Evolutionary conservation across 805 yeast genomes (phyloP), one percentile per base, ranked within the genome.

Genomic region (Nakazawaea peltata): DNA sequence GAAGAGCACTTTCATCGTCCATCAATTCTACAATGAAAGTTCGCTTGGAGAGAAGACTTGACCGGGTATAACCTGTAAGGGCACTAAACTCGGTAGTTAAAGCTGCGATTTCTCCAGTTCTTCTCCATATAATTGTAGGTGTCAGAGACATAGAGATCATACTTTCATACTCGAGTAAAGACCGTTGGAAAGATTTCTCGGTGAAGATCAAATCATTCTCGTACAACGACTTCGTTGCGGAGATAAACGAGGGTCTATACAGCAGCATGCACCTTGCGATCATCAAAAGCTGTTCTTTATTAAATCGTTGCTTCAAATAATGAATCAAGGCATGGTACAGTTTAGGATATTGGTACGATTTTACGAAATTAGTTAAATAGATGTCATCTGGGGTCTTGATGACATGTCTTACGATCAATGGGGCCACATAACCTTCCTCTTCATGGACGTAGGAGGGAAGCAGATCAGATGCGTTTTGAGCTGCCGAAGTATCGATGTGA

Each of bases 91-190:
- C 92, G 43, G 78, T 76, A 4, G 87, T 80, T 8, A 81, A 73
- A 7, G 83, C 83, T 9, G 82, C 87, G 28, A 85, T 77, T 51
- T 84, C 94, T 8, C 94, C 94, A 0, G 94, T 81, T 27, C 94
- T 61, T 47, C 94, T 65, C 94, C 94, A 84, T 43, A 83, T 78
- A 13, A 82, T 76, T 3, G 90, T 79, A 1, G 94, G 94, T 1
- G 84, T 74, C 9, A 87, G 80, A 14, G 81, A 76, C 39, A 77
- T 63, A 60, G 59, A 64, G 51, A 60, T 74, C 65, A 39, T 67
- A 45, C 44, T 64, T 47, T 74, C 79, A 40, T 69, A 70, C 38
- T 83, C 88, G 47, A 68, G 42, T 16, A 75, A 46, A 0, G 78
- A 65, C 33, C 81, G 49, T 41, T 75, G 81, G 41, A 75, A 69